Base-by-base conservation (phyloP, 2,329 filamentous ascomycete genomes). In the Apiospora rasikravindrae region DNA sequence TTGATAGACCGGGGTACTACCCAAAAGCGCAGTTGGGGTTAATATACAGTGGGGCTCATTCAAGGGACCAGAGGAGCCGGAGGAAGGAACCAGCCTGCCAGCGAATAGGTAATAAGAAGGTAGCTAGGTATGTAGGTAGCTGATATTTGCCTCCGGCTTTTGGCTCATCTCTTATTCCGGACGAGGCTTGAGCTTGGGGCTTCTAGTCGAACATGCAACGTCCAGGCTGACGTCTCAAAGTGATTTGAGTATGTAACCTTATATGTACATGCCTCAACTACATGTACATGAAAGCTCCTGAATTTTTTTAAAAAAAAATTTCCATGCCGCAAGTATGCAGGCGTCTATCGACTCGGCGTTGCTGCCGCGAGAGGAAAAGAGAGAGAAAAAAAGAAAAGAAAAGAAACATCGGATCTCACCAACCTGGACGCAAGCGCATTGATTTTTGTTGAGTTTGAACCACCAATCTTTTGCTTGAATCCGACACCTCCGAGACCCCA, bases 401-500 rank as follows among this genome's bases (percentile, higher is more conserved):
- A 37, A 7, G 33, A 37, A 37, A 37, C 33, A 37, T 37, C 33
- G 33, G 33, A 37, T 37, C 33, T 37, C 33, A 37, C 33, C 33
- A 37, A 61, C 29, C 33, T 37, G 13, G 19, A 16, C 22, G 29
- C 29, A 16, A 37, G 29, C 53, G 53, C 53, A 64, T 64, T 40
- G 57, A 64, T 40, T 40, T 40, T 64, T 64, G 57, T 64, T 64
- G 57, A 64, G 57, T 40, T 64, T 24, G 53, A 61, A 33, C 53
- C 29, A 26, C 53, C 53, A 61, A 61, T 37, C 29, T 14, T 61
- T 22, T 61, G 53, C 19, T 37, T 37, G 57, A 64, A 40, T 40
- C 57, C 57, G 57, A 64, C 57, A 64, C 33, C 57, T 64, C 57
- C 57, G 57, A 64, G 29, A 64, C 57, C 29, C 57, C 57, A 64